Evolutionary conservation across 768 basidiomycete genomes (phyloP), one percentile per base, ranked within the genome.

Genomic region (Boletus edulis): DNA sequence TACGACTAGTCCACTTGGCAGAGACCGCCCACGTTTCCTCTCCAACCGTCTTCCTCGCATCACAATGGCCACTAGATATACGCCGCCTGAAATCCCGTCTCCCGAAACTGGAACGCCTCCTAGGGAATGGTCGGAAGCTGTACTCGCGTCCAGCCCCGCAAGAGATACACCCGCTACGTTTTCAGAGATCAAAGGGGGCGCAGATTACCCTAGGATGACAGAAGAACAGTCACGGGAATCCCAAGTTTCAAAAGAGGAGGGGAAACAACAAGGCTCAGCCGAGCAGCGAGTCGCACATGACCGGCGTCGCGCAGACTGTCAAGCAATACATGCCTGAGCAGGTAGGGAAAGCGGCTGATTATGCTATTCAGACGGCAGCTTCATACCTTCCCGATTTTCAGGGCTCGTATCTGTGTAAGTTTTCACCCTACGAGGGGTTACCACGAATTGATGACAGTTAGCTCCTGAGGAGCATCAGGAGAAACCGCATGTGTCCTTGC

Each of bases 401-500:
- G 46, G 46, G 41, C 4, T 46, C 62, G 17, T 29, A 58, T 43
- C 9, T 37, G 49, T 31, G 68, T 70, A 32, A 31, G 64, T 58
- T 3, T 11, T 29, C 24, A 1, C n/a, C 31, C 29, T 49, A 9
- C 15, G 15, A n/a, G 29, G n/a, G 18, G 17, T 15, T 20, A 20
- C 6, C 17, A n/a, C 38, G 13, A 12, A 17, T 56, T 71, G 48
- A 67, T 22, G 1, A n/a, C 6, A 13, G 11, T 24, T 29, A 67
- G 65, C 52, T 14, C 15, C 55, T 14, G 52, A 52, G 20, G 38
- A 38, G 18, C 29, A 27, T 12, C 22, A n/a, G 40, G 20, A 41
- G 13, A 45, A 24, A 17, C 20, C 20, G 1, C 56, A 42, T n/a
- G 17, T 58, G 18, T 72, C 76, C 13, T 52, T 78, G 41, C 76